Conservation (phyloP, 2,329 filamentous ascomycete species). For the Curvularia sp. region DNA sequence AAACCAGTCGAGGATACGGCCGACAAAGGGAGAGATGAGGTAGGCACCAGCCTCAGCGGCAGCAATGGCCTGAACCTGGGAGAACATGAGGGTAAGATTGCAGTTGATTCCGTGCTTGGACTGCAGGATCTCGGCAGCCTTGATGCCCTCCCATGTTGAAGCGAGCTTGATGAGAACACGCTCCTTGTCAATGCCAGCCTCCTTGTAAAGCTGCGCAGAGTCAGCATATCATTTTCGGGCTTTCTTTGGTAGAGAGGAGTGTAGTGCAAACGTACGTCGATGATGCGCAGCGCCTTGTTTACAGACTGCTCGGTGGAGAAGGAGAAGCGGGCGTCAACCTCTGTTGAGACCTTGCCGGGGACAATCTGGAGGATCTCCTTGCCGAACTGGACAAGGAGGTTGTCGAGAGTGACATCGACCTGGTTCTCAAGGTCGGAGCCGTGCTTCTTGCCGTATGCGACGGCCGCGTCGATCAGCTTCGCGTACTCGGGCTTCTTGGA, state of each 20-base stretch:
- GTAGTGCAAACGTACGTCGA: conserved; percentile 70
- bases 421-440: conserved; percentile 74
- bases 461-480: conserved; percentile 84
- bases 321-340: conserved; percentile 95
- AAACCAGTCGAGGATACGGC: conserved; percentile 99
- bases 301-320: conserved; percentile 94
- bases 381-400: conserved; percentile 96
- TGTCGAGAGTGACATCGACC: conserved; percentile 89
- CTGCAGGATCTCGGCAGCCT: conserved; percentile 97
- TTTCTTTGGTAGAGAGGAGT: background rate
- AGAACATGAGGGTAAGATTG: conserved; percentile 99
- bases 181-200: conserved; percentile 88
- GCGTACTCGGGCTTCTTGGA: conserved; percentile 98
- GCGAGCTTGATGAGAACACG: conserved; percentile 98
- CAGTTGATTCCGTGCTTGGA: conserved; percentile 94
- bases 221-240: conserved; percentile 29
- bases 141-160: conserved; percentile 99
- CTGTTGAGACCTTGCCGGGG: conserved; percentile 97
- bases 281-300: conserved; percentile 95
- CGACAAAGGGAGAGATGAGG: conserved; percentile 99
- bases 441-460: conserved; percentile 83
- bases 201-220: conserved; percentile 81
- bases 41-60: conserved; percentile 94
- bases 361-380: conserved; percentile 97
- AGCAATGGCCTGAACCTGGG: conserved; percentile 89